A percentile compares a stretch with the other conserved stretches of the same genome.
Conservation (phyloP, 176 grass and related monocot species). For the sorghum (Sorghum bicolor) region DNA sequence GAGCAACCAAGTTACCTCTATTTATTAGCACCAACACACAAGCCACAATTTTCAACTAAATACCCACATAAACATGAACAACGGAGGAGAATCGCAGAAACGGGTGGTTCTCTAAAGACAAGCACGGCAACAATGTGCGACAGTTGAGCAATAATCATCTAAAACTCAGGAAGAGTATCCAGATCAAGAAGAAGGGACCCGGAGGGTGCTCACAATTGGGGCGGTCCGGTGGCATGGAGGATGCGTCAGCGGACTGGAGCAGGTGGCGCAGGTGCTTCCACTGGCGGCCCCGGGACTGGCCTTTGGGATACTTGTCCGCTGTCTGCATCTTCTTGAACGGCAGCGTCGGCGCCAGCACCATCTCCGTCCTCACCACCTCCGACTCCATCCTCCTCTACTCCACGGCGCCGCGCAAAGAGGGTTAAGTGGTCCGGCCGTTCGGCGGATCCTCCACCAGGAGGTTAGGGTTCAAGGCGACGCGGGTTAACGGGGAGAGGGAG, state of each 20-base stretch:
- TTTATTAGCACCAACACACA: conserved; percentile 4
- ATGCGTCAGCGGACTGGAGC: conserved; percentile 70
- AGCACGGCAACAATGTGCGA: background rate
- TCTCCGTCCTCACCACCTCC: conserved; percentile 64
- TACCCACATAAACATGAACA: background rate
- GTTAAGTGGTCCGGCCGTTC: background rate
- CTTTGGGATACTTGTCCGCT: conserved; percentile 93
- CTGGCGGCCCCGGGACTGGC: conserved; percentile 82
- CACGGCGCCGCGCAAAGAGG: background rate
- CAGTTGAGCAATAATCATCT: background rate
- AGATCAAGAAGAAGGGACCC: background rate
- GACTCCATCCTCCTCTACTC: conserved; percentile 50
- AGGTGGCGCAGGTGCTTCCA: conserved; percentile 96
- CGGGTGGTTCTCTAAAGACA: background rate
- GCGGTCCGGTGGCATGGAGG: conserved; percentile 46
- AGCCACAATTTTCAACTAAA: background rate
- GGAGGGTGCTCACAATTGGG: conserved; percentile 65
- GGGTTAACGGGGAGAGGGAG: background rate
- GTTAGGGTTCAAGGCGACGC: background rate
- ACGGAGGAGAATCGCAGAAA: background rate
- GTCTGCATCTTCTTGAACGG: conserved; percentile 89
- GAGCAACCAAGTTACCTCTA: background rate
- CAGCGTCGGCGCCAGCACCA: conserved; percentile 59
- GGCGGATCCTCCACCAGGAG: background rate
- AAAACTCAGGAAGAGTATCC: background rate